A percentile compares a stretch with the other conserved stretches of the same genome.
phyloP scores from a whole-genome alignment of 2,329 filamentous ascomycete genomes.

The Arthrobotrys musiformis region DNA sequence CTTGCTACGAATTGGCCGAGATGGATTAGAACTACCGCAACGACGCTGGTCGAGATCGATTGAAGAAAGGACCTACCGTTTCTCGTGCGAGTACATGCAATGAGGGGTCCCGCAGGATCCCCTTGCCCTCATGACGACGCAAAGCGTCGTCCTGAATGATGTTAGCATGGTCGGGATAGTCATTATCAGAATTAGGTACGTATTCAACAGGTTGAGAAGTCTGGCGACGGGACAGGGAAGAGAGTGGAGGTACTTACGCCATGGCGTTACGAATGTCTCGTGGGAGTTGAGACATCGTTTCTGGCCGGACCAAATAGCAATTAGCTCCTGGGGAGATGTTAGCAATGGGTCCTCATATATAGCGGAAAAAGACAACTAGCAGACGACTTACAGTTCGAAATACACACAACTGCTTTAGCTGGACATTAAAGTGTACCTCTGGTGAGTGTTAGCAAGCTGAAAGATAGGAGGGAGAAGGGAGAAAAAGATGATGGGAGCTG shows the following conservation, averaged over 20 bases:
- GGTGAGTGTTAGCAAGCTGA: neutral
- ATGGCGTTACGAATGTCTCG: constrained; percentile 32
- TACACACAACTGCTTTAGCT: too few relatives aligned
- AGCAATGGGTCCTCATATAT: neutral
- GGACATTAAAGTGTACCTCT: neutral
- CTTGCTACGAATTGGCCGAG: neutral
- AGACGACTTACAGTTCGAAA: neutral
- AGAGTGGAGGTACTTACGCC: constrained; percentile 3
- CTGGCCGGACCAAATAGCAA: neutral
- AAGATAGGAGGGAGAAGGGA: neutral
- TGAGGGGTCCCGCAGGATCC: neutral
- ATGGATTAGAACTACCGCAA: neutral
- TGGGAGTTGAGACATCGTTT: constrained; percentile 4
- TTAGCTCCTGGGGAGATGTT: neutral
- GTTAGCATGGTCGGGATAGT: too few relatives aligned
- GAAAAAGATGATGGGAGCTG: neutral
- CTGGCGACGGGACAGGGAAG: neutral
- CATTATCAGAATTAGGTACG: too few relatives aligned
- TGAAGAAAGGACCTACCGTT: neutral
- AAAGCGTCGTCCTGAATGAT: constrained; percentile 8
- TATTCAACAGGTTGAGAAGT: too few relatives aligned
- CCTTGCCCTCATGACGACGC: constrained; percentile 26
- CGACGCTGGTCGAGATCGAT: too few relatives aligned
- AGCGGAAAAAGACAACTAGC: neutral
- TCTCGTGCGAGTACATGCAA: constrained; percentile 35